These are phyloP conservation scores for Achaetomiella virescens DNA, from an alignment of 495 filamentous ascomycete genomes.

Conservation along the genomic window DNA sequence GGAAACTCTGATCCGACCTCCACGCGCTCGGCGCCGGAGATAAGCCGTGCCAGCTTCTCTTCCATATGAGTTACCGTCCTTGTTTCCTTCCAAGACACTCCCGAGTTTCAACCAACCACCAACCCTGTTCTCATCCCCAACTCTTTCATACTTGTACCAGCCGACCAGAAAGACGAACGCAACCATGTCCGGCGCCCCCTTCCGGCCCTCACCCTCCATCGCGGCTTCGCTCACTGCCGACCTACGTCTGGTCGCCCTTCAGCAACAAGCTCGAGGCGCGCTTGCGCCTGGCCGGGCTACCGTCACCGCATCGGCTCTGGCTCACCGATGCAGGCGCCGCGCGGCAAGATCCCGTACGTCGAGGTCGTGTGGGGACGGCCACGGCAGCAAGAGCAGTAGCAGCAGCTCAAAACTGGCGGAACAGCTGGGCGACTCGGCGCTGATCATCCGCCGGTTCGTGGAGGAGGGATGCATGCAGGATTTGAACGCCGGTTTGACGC, in stretches of 20 bases:
- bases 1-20: no score
- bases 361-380: slow-evolving; percentile 18
- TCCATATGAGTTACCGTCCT: no score
- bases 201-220: slow-evolving; percentile 43
- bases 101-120: no score
- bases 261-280: slow-evolving; percentile 60
- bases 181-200: slow-evolving; percentile 3
- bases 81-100: no score
- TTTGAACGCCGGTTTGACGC: slow-evolving; percentile 39
- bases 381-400: neutral
- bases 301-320: slow-evolving; percentile 44
- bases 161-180: neutral
- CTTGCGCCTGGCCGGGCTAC: slow-evolving; percentile 47
- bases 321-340: slow-evolving; percentile 39
- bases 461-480: slow-evolving; percentile 39
- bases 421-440: slow-evolving; percentile 42
- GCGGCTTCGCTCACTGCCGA: slow-evolving; percentile 39
- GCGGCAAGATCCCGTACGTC: slow-evolving; percentile 58
- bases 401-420: neutral
- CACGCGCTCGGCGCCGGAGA: no score
- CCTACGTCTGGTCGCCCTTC: slow-evolving; percentile 58
- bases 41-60: no score
- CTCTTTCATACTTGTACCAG: no score
- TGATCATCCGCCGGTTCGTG: slow-evolving; percentile 46
- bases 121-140: no score